phyloP scores from a whole-genome alignment of 768 basidiomycete species.

The Amanita molliuscula region DNA sequence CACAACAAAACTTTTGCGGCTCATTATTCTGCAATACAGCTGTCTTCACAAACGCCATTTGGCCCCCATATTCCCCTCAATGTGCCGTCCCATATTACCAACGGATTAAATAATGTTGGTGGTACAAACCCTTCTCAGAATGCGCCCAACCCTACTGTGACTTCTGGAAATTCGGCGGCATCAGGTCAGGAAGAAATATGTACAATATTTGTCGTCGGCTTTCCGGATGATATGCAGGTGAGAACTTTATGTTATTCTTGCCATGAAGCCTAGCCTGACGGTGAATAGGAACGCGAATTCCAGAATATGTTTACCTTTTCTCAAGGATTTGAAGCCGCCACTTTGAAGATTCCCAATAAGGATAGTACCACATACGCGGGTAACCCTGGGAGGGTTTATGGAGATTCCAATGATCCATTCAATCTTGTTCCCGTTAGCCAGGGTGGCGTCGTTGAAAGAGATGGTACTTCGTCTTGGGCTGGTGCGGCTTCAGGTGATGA shows the following conservation, averaged over 20 bases:
- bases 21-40: slow-evolving; percentile 23
- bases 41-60: slow-evolving; percentile 70
- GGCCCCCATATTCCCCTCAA: slow-evolving; percentile 53
- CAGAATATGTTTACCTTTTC: slow-evolving; percentile 99
- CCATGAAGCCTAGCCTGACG: slow-evolving; percentile 10
- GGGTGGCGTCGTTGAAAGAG: slow-evolving; percentile 65
- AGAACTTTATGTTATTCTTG: slow-evolving; percentile 18
- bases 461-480: slow-evolving; percentile 65
- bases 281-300: slow-evolving; percentile 87
- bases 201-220: slow-evolving; percentile 97
- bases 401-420: slow-evolving; percentile 69
- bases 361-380: slow-evolving; percentile 70
- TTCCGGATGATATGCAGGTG: slow-evolving; percentile 98
- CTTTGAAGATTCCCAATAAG: slow-evolving; percentile 94
- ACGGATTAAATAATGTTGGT: slow-evolving; percentile 8
- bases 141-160: slow-evolving; percentile 15
- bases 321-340: slow-evolving; percentile 92
- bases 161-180: slow-evolving; percentile 16
- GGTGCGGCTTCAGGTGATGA: slow-evolving; percentile 21
- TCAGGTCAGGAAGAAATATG: slow-evolving; percentile 76
- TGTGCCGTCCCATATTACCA: slow-evolving; percentile 14
- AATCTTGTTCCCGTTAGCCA: slow-evolving; percentile 77
- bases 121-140: slow-evolving; percentile 11
- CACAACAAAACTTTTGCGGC: slow-evolving; percentile 17
- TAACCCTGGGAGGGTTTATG: slow-evolving; percentile 24